Conservation (phyloP, 2,329 filamentous ascomycete species). For the Xylaria sp. region DNA sequence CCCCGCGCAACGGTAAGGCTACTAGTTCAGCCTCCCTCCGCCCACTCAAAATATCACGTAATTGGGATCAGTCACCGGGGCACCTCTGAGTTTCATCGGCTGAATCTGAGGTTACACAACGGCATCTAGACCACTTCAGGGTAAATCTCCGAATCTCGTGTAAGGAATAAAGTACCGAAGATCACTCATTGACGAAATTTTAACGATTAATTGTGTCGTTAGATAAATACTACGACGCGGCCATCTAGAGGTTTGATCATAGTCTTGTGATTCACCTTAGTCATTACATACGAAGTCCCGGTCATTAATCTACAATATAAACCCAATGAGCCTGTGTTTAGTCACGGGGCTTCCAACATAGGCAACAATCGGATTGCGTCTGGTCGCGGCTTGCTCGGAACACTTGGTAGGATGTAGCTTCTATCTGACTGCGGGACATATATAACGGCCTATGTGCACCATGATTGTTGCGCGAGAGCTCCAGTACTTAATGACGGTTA, state of each 20-base stretch:
- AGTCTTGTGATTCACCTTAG: not conserved
- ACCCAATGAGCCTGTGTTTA: too few relatives aligned
- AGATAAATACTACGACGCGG: not conserved
- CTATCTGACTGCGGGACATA: too few relatives aligned
- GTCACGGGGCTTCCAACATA: too few relatives aligned
- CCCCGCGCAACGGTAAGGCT: not conserved
- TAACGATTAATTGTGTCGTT: not conserved
- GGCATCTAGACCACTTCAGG: not conserved
- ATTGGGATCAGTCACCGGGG: not conserved
- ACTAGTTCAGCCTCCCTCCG: not conserved
- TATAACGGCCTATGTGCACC: not conserved
- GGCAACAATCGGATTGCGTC: too few relatives aligned
- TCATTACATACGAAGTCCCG: not conserved
- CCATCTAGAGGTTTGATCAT: not conserved
- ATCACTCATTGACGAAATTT: not conserved
- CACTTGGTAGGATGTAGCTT: too few relatives aligned
- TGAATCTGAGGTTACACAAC: slow-evolving; percentile 1
- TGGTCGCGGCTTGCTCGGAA: too few relatives aligned
- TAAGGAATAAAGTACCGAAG: not conserved
- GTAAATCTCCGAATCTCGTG: not conserved
- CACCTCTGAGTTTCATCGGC: not conserved
- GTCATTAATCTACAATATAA: not conserved
- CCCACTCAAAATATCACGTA: not conserved
- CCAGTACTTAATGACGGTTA: not conserved
- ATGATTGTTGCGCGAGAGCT: not conserved